Conservation (phyloP, 257 asterid species). For the Anisodus tanguticus region DNA sequence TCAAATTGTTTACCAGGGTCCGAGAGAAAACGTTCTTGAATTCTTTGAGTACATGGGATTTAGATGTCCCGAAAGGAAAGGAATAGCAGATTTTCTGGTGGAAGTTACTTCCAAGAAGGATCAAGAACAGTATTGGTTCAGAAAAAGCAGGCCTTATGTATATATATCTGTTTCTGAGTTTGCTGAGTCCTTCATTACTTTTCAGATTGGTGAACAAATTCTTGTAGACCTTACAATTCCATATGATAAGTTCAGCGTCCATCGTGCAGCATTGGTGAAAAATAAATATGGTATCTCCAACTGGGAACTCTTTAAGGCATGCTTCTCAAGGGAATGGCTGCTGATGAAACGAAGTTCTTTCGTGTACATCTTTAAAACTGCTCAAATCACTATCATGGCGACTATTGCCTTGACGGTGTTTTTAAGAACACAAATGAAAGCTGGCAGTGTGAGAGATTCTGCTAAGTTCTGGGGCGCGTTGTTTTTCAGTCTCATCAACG, state of each 20-base stretch:
- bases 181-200: slow-evolving; percentile 57
- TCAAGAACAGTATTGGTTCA: slow-evolving; percentile 76
- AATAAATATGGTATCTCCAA: slow-evolving; percentile 76
- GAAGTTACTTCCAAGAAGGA: slow-evolving; percentile 88
- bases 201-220: slow-evolving; percentile 58
- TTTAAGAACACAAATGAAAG: slow-evolving; percentile 72
- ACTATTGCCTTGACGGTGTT: slow-evolving; percentile 68
- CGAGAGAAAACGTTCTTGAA: slow-evolving; percentile 68
- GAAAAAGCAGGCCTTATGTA: slow-evolving; percentile 53
- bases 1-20: slow-evolving; percentile 75
- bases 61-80: slow-evolving; percentile 85
- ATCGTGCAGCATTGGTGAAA: slow-evolving; percentile 80
- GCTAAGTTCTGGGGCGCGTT: slow-evolving; percentile 76
- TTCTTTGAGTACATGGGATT: slow-evolving; percentile 73
- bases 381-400: slow-evolving; percentile 80
- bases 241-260: slow-evolving; percentile 61
- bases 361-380: slow-evolving; percentile 72
- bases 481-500: slow-evolving; percentile 77
- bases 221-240: slow-evolving; percentile 57
- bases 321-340: slow-evolving; percentile 75
- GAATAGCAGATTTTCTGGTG: slow-evolving; percentile 79
- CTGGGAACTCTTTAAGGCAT: slow-evolving; percentile 67
- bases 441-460: slow-evolving; percentile 56
- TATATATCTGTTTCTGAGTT: slow-evolving; percentile 64
- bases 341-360: slow-evolving; percentile 74